Evolutionary conservation across 768 basidiomycete species (phyloP).

Genomic region (Serendipita sp.): DNA sequence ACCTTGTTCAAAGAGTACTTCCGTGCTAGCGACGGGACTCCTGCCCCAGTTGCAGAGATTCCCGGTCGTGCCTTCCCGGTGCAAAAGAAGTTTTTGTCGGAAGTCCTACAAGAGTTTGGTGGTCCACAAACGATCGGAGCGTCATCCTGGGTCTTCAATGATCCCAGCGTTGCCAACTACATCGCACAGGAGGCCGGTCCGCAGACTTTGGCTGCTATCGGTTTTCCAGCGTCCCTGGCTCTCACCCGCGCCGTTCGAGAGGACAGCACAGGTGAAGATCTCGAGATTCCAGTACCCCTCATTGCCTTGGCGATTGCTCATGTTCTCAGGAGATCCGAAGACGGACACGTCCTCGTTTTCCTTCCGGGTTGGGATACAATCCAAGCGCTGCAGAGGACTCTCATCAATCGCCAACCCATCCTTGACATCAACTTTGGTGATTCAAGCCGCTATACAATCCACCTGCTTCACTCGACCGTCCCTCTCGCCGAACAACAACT

Average conservation of each 20-base stretch:
- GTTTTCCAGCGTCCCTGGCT: conserved; percentile 10
- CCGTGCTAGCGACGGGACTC: conserved; percentile 38
- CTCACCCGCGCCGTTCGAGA: conserved; percentile 9
- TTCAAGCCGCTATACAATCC: conserved; percentile 43
- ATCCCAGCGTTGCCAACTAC: conserved; percentile 59
- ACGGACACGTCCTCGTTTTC: conserved; percentile 83
- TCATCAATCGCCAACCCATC: conserved; percentile 32
- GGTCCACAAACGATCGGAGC: conserved; percentile 13
- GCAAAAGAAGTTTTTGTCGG: conserved; percentile 62
- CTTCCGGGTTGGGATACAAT: conserved; percentile 93
- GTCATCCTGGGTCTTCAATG: conserved; percentile 48
- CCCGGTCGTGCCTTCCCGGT: conserved; percentile 93
- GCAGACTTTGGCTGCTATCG: conserved; percentile 13
- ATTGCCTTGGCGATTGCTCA: conserved; percentile 70
- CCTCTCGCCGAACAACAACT: conserved; percentile 79
- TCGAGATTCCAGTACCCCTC: conserved; percentile 67
- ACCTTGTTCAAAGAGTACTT: conserved; percentile 83
- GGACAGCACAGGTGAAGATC: conserved; percentile 27
- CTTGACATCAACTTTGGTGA: conserved; percentile 50
- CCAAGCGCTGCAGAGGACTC: conserved; percentile 43
- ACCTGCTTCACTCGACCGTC: conserved; percentile 78
- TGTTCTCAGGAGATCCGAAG: conserved; percentile 53
- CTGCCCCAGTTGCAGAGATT: conserved; percentile 59
- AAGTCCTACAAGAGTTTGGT: conserved; percentile 42
- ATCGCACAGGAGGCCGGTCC: conserved; percentile 49